A percentile compares a stretch with the other conserved stretches of the same genome.
Conservation (phyloP, 2,329 filamentous ascomycete species). For the Helotiales sp. region DNA sequence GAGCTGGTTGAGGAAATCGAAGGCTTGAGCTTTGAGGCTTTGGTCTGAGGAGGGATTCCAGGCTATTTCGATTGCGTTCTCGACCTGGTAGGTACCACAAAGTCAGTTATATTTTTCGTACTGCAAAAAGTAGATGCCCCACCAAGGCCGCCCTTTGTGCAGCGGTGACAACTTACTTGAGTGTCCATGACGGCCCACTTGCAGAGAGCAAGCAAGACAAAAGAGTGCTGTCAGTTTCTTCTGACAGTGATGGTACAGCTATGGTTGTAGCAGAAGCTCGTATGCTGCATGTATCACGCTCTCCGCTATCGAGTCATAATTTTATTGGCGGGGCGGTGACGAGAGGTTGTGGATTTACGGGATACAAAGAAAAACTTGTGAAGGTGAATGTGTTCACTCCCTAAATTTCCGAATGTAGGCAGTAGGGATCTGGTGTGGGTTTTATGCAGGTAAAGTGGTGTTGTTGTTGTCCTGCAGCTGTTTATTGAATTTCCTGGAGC, state of each 20-base stretch:
- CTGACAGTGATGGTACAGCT: slow-evolving; percentile 16
- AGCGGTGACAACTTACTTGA: slow-evolving; percentile 30
- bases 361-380: no score
- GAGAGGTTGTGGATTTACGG: slow-evolving; percentile 6
- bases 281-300: slow-evolving; percentile 31
- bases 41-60: slow-evolving; percentile 78
- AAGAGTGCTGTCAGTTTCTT: background rate
- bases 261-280: slow-evolving; percentile 23
- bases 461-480: no score
- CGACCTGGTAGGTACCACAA: slow-evolving; percentile 62
- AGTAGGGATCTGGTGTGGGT: no score
- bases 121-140: slow-evolving; percentile 3
- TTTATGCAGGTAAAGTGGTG: no score
- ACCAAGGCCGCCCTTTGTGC: slow-evolving; percentile 6
- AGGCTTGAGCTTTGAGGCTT: slow-evolving; percentile 76
- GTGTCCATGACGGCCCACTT: slow-evolving; percentile 32
- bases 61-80: slow-evolving; percentile 93
- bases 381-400: no score
- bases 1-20: slow-evolving; percentile 76
- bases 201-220: slow-evolving; percentile 1
- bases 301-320: slow-evolving; percentile 32
- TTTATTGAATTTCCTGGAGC: no score
- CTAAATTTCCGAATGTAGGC: no score
- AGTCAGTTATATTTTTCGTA: slow-evolving; percentile 16
- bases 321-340: slow-evolving; percentile 12